phyloP scores from a whole-genome alignment of 805 yeast genomes.

The Kuraishia piskuri region DNA sequence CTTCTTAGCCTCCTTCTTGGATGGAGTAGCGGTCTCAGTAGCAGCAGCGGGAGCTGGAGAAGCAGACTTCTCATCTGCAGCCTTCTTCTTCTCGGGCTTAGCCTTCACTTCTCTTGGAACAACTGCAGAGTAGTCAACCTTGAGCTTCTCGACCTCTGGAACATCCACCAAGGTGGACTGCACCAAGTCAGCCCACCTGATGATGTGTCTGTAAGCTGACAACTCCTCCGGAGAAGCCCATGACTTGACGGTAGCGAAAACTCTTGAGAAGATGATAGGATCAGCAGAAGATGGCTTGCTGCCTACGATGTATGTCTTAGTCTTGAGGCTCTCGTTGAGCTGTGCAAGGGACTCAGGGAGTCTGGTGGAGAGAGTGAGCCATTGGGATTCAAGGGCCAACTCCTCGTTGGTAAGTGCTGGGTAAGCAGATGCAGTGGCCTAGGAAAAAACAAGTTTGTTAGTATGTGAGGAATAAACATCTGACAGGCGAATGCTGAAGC shows the following conservation, averaged over 20 bases:
- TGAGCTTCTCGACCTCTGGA: constrained; percentile 43
- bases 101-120: constrained; percentile 49
- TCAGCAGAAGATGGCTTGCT: constrained; percentile 65
- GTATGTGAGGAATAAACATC: no score
- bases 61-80: neutral
- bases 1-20: constrained; percentile 15
- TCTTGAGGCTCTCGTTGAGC: constrained; percentile 63
- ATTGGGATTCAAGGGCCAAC: constrained; percentile 66
- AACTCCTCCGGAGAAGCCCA: constrained; percentile 48
- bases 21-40: constrained; percentile 10
- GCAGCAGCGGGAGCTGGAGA: constrained; percentile 9
- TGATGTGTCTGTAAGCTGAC: constrained; percentile 67
- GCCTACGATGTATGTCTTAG: constrained; percentile 64
- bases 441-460: neutral
- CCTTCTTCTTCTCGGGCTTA: constrained; percentile 23
- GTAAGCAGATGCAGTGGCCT: constrained; percentile 17
- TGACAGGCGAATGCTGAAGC: no score
- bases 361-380: constrained; percentile 63
- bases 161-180: constrained; percentile 57
- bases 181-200: constrained; percentile 88
- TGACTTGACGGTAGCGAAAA: constrained; percentile 48
- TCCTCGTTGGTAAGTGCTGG: constrained; percentile 24
- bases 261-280: constrained; percentile 55
- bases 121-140: constrained; percentile 49
- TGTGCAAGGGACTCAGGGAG: constrained; percentile 45